Evolutionary conservation across 2,329 filamentous ascomycete genomes (phyloP), one percentile per base, ranked within the genome.

Genomic region (Paecilomyces sp.): DNA sequence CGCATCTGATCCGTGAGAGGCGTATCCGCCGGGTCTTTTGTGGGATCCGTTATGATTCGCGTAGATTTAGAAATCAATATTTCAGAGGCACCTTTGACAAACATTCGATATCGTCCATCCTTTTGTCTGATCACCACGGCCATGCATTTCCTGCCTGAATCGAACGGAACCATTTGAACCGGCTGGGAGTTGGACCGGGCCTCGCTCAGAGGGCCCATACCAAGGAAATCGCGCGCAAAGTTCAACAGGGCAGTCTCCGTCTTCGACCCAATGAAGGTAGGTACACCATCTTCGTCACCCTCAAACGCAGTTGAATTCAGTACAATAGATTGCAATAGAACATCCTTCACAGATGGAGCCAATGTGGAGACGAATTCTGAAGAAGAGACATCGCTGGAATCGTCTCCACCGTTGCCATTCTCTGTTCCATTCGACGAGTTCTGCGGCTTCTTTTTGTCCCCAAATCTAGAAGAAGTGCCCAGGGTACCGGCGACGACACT

Each of bases 211-310:
- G 82, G 79, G 5, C 82, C 83, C 79, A 91, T 85, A 51, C 81
- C 87, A 13, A 91, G 77, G 67, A 85, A 79, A 55, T 88, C 84
- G 55, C 83, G 81, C 22, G 87, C 86, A 68, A 91, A 90, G 25
- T 80, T 79, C n/a, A 92, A 80, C 12, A 92, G 78, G 24, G 89
- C 88, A 3, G 88, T 90, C 70, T 92, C 89, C 0, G 89, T 92
- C 74, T 91, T 91, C 4, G 88, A 91, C 31, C 89, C 89, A 62
- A 91, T 82, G 64, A 90, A 92, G 0, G 82, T 77, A 36, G 72
- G 74, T 18, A 80, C 77, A 33, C 86, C 86, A 51, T 86, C 81
- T 52, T 84, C 80, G 52, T 87, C 84, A 5, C 83, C 82, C 68
- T 89, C 85, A 64, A 90, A 90, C 0, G 87, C 86, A 0, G 87